phyloP scores from a whole-genome alignment of 2,329 filamentous ascomycete genomes.

The Coniosporium tulheliwenetii region DNA sequence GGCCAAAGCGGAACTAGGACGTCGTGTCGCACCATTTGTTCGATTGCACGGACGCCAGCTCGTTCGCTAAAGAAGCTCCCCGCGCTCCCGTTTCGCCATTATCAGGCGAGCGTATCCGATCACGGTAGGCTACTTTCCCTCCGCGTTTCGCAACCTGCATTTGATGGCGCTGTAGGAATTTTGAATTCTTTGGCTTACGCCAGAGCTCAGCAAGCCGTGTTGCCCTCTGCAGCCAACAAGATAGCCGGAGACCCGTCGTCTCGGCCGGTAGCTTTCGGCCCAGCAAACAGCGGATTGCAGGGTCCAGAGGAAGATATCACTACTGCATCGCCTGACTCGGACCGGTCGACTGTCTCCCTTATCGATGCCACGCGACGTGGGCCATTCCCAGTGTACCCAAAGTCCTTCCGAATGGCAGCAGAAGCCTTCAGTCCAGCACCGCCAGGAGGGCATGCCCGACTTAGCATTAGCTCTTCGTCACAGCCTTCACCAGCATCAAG shows the following conservation, averaged over 20 bases:
- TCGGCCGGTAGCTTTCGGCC: too few species aligned
- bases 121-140: neutral
- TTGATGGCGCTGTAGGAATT: neutral
- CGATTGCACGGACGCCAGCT: neutral
- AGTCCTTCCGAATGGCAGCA: neutral
- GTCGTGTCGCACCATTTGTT: neutral
- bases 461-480: neutral
- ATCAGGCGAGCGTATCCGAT: neutral
- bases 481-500: neutral
- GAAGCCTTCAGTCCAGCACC: neutral
- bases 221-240: neutral
- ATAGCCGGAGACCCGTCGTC: neutral
- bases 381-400: neutral
- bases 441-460: neutral
- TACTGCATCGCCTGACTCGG: neutral
- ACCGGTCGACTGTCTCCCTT: neutral
- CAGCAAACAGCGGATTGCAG: too few species aligned
- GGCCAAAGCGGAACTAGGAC: neutral
- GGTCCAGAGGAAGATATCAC: neutral
- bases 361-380: neutral
- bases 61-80: neutral
- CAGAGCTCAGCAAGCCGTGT: too few species aligned
- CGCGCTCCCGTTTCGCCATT: neutral
- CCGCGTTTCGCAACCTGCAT: neutral
- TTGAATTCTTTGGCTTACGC: too few species aligned